Evolutionary conservation across 495 filamentous ascomycete species (phyloP), one percentile per base, ranked within the genome.

Genomic region (Penicillium odoratum): DNA sequence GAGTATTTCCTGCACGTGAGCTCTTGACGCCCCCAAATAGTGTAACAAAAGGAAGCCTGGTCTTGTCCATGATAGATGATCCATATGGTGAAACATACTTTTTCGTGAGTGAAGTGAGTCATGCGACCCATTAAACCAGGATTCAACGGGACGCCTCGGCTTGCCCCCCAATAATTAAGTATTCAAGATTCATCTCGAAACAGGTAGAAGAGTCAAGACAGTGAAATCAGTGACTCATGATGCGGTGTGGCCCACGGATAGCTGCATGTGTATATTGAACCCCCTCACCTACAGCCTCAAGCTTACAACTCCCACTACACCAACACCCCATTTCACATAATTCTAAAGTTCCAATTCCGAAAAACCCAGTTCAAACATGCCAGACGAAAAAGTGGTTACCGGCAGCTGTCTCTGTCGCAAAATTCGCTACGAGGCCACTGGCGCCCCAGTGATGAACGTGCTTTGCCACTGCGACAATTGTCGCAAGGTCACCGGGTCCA

Each of bases 371-470:
- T 5, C 21, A 13, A 47, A 7, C 26, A 47, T 47, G 44, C 13
- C 44, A 26, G 26, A 48, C 5, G 13, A 48, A 16, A 31, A 31
- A 18, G 9, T 33, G 4, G 15, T 30, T 11, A 29, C 11, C 11
- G 46, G 46, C 46, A 16, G 46, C 46, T 48, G 46, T 18, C 46
- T 48, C 26, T 48, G 46, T 48, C 25, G 46, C 46, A 8, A 48
- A 30, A n/a, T 48, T 48, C 3, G 46, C 8, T 48, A 48, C 25
- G 25, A 48, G 28, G 28, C 28, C 11, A 48, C 4, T 10, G 46
- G 46, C 15, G 25, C 21, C 10, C 28, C 25, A 2, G 11, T 30
- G 46, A 15, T 48, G 26, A 30, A n/a, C 5, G 5, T 48, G 25
- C 11, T 48, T 15, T 48, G 46, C 26, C 26, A 48, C 26, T 48